Base-by-base conservation (phyloP, 2,329 filamentous ascomycete species). In the Ophioceras dolichostomum region DNA sequence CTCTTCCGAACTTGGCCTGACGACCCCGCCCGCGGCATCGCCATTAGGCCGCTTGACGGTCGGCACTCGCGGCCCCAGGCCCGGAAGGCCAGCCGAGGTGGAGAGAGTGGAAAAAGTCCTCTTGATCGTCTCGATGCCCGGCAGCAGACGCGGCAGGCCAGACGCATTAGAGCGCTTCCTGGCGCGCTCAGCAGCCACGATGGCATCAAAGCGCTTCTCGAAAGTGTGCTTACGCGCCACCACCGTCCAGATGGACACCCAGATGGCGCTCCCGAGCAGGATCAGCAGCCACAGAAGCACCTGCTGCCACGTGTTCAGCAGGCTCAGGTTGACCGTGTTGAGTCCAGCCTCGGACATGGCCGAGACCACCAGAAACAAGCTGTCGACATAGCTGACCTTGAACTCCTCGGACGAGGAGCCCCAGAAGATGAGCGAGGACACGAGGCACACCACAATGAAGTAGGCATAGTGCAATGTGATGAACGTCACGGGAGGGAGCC, bases 321-420 rank as follows among this genome's bases (percentile, higher is more conserved):
- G 60, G 37, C 68, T 76, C 10, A 83, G 52, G 48, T 79, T 74
- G 45, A 76, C 70, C 8, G 76, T 81, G 46, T 57, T 79, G 22
- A 81, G 58, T 2, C 79, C 79, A 8, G 78, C 70, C 42, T 75
- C 64, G 2, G 77, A 81, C 67, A 83, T 80, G 31, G 78, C 76
- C 42, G 70, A 77, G 30, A 75, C 63, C 36, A 70, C 68, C 20
- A 83, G 54, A 49, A 82, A 83, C 6, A 83, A 56, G 13, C 73
- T 66, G 52, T 83, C 76, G 16, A 66, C 65, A 55, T 79, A 83
- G 30, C 59, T 58, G 41, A 83, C 65, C 43, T 61, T 70, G 22
- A 57, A 50, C 14, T 54, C 50, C 8, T 71, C 67, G 5, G 62
- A 63, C 0, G 73, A 71, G 0, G 67, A 62, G 13, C 61, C 64